Evolutionary conservation across 2,329 filamentous ascomycete species (phyloP).

Genomic region (Sporothrix humicola): DNA sequence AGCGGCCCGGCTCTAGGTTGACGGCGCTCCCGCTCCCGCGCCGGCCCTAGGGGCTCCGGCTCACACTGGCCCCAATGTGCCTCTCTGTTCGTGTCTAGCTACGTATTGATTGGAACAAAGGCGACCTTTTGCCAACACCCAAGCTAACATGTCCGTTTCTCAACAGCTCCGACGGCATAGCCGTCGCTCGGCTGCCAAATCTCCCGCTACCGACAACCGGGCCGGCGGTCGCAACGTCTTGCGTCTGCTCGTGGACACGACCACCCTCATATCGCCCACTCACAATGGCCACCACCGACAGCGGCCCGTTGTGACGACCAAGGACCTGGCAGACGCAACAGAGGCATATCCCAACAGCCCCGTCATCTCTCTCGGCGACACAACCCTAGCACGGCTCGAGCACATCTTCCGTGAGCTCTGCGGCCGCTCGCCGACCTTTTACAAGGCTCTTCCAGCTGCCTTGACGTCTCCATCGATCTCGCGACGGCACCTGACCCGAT

Average conservation of each 20-base stretch:
- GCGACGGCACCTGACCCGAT: slow-evolving; percentile 52
- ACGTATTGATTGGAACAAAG: not conserved
- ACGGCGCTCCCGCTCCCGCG: slow-evolving; percentile 24
- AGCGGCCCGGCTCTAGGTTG: slow-evolving; percentile 18
- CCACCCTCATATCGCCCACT: slow-evolving; percentile 44
- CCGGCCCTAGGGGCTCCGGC: slow-evolving; percentile 33
- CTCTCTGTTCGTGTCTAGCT: slow-evolving; percentile 21
- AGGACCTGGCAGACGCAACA: slow-evolving; percentile 35
- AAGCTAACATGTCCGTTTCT: not conserved
- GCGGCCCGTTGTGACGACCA: slow-evolving; percentile 36
- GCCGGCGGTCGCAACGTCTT: slow-evolving; percentile 32
- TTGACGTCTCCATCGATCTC: slow-evolving; percentile 41
- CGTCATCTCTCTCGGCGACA: slow-evolving; percentile 53
- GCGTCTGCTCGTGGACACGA: slow-evolving; percentile 38
- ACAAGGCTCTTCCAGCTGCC: slow-evolving; percentile 20
- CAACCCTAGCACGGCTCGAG: slow-evolving; percentile 56
- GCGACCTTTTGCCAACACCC: not conserved
- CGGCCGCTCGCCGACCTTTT: slow-evolving; percentile 42
- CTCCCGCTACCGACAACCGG: slow-evolving; percentile 22
- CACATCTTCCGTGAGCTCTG: slow-evolving; percentile 56
- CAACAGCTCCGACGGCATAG: slow-evolving; percentile 27
- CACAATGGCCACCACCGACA: slow-evolving; percentile 40
- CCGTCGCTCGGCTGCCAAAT: slow-evolving; percentile 11
- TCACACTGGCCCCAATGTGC: slow-evolving; percentile 28
- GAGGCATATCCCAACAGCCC: slow-evolving; percentile 36